Evolutionary conservation across 2,329 filamentous ascomycete species (phyloP).

Genomic region (Trichoderma sp.): DNA sequence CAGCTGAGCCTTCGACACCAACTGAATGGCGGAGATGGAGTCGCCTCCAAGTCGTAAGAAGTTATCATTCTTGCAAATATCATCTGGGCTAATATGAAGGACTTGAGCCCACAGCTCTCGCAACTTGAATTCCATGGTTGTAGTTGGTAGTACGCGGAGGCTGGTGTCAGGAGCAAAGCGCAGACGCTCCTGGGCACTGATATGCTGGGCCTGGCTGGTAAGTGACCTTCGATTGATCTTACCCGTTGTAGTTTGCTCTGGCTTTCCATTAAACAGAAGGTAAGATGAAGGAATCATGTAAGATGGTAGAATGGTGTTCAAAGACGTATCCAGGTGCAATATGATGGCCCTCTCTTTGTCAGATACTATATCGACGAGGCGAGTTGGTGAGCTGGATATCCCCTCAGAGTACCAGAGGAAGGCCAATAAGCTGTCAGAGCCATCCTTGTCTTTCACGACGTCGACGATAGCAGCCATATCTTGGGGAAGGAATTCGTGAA

Average conservation of each 20-base stretch:
- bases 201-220: not conserved
- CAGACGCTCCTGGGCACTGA: not conserved
- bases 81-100: not conserved
- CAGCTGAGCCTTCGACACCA: not conserved
- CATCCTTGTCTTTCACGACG: not conserved
- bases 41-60: slow-evolving; percentile 13
- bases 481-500: not conserved
- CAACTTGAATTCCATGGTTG: not conserved
- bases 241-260: slow-evolving; percentile 18
- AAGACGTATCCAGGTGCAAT: slow-evolving; percentile 17
- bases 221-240: slow-evolving; percentile 19
- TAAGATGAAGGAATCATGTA: slow-evolving; percentile 24
- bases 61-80: slow-evolving; percentile 1
- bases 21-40: slow-evolving; percentile 4
- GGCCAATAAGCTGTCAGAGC: not conserved
- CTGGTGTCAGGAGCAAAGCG: not conserved
- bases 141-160: not conserved
- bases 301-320: slow-evolving; percentile 13
- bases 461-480: not conserved
- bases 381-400: not conserved
- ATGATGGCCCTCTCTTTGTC: not conserved
- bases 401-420: not conserved
- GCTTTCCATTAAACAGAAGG: slow-evolving; percentile 21
- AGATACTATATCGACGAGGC: slow-evolving; percentile 11
- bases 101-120: slow-evolving; percentile 21